Base-by-base conservation (phyloP, 768 basidiomycete species). In the Psilocybe azurescens region DNA sequence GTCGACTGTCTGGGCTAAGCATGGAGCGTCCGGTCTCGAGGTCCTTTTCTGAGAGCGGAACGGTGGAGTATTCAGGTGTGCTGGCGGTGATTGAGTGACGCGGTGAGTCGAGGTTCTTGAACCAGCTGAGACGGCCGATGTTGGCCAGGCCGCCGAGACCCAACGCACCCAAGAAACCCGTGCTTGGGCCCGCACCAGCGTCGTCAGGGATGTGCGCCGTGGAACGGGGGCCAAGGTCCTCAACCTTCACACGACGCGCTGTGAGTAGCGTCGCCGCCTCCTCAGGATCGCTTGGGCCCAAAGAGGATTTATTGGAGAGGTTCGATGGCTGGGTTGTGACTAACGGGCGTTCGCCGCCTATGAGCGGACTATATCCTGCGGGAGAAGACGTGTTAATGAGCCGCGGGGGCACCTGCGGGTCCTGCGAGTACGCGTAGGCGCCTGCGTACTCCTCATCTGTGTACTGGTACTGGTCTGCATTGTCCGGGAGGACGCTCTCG, bases 41-140 rank as follows among this genome's bases (percentile, higher is more conserved):
- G 46, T 88, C 86, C 33, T 76, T 73, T 41, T 86, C 84, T 60
- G 62, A 74, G 64, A 62, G 73, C 61, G 63, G 71, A 24, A 72
- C 67, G 3, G 66, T 52, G 18, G 67, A 44, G 24, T 73, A 71
- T 9, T 64, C 48, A 18, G 67, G 67, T 14, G 64, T 58, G 30
- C 70, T 44, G 64, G 67, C 55, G 65, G 62, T 10, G 70, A 70
- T n/a, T 53, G 73, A 73, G 47, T 61, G 29, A 14, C 67, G 48
- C 7, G 66, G 69, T 5, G 69, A 70, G 36, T 72, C 74, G 18
- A 62, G 60, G 59, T 69, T 79, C 64, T 75, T 81, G 72, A 91
- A 88, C 88, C 89, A 90, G 65, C 86, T 88, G 61, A 80, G 63
- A 38, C 87, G 79, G 13, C 79, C 75, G 16, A 89, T 65, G 57